A percentile compares a stretch with the other conserved stretches of the same genome.
These are phyloP conservation scores for Chenopodium suecicum DNA, from an alignment of 148 eudicot species.

Conservation along the genomic window DNA sequence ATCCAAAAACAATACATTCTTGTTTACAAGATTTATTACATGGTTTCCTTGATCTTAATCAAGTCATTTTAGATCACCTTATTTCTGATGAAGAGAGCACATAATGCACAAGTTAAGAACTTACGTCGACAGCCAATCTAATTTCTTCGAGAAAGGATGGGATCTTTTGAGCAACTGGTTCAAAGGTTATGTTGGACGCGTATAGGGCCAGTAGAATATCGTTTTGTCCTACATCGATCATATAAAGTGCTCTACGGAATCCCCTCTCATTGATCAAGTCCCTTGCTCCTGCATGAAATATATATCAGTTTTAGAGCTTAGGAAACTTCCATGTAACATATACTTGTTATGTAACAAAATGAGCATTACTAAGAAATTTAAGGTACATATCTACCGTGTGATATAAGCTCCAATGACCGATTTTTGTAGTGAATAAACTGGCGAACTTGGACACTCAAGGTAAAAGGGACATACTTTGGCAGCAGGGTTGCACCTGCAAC, in stretches of 20 bases:
- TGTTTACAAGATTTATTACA: too few relatives aligned
- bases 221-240: conserved; percentile 46
- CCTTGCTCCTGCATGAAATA: conserved; percentile 19
- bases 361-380: not conserved
- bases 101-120: not conserved
- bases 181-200: conserved; percentile 39
- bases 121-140: conserved; percentile 34
- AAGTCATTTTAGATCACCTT: too few relatives aligned
- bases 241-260: conserved; percentile 35
- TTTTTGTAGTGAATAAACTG: conserved; percentile 3
- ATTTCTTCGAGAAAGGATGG: conserved; percentile 43
- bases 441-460: not conserved
- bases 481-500: not conserved
- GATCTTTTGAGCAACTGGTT: conserved; percentile 33
- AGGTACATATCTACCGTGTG: not conserved
- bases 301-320: not conserved
- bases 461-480: not conserved
- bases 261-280: conserved; percentile 38
- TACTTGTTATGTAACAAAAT: not conserved
- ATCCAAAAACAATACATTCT: too few relatives aligned
- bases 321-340: not conserved
- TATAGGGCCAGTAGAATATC: conserved; percentile 42
- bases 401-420: not conserved
- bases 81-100: too few relatives aligned
- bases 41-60: too few relatives aligned